Base-by-base conservation (phyloP, 495 filamentous ascomycete genomes). In the Neurospora sp. region DNA sequence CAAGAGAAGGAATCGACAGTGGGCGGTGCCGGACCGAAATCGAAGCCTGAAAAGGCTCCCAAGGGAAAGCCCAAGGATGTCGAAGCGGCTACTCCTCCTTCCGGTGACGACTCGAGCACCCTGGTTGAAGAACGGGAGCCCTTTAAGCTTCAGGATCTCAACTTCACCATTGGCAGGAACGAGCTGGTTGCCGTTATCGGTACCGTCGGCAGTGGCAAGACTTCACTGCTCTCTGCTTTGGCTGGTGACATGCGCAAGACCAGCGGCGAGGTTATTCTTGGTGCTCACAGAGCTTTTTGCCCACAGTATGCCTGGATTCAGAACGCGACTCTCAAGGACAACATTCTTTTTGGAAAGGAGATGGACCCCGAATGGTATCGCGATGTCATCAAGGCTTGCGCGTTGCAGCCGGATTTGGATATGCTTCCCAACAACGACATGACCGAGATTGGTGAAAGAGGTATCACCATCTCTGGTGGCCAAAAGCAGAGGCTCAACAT, bases 271-370 rank as follows among this genome's bases (percentile, higher is more conserved):
- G 86, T 97, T 7, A 86, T 86, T 6, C 83, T 97, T 70, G 93
- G 94, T 68, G 92, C 92, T 2, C 89, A 88, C 2, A 83, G 94
- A 69, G 92, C 94, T 0, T 97, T 96, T 76, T 99, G 96, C 76
- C 94, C 96, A 0, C 96, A 99, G 77, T 97, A 96, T 77, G 92
- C 96, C 4, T 99, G 96, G 96, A 98, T 99, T 68, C 94, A 98
- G 77, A 99, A 98, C 76, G 84, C 93, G 0, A 91, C 90, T 16
- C 90, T 98, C 6, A 89, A 86, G 72, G 87, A 97, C 70, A 99
- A 99, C 75, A 96, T 99, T 71, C 78, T 96, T 2, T 98, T 99
- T 76, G 95, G 95, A 2, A 93, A 92, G 76, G 88, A 94, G 0
- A 89, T 89, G 83, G 83, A 93, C 53, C 81, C 79, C 37, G 76